Conservation (phyloP, 2,329 filamentous ascomycete genomes). For the Fusarium sp. region DNA sequence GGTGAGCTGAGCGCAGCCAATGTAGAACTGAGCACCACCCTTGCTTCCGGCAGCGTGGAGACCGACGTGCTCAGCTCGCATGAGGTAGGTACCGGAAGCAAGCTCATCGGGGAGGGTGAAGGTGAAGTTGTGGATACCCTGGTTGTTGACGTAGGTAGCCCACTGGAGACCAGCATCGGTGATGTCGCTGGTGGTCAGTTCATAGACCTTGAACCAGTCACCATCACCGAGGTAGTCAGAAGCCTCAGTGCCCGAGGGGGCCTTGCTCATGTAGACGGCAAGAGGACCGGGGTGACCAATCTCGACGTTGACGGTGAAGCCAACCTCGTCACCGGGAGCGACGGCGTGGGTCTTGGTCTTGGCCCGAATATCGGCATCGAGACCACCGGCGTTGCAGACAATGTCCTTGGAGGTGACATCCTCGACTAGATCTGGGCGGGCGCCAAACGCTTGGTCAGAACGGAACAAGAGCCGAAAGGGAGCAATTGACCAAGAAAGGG, state of each 20-base stretch:
- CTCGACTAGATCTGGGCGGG: constrained; percentile 40
- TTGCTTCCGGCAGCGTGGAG: constrained; percentile 47
- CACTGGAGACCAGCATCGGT: constrained; percentile 45
- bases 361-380: constrained; percentile 49
- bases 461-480: neutral
- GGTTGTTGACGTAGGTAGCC: constrained; percentile 45
- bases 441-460: neutral
- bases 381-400: constrained; percentile 52
- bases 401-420: constrained; percentile 52
- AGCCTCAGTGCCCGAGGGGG: constrained; percentile 41
- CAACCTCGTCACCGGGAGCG: constrained; percentile 53
- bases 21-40: constrained; percentile 52
- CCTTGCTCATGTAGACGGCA: constrained; percentile 51
- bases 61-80: constrained; percentile 51
- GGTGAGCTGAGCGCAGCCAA: constrained; percentile 49
- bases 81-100: constrained; percentile 47
- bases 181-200: constrained; percentile 45
- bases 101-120: constrained; percentile 45
- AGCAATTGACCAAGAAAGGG: neutral
- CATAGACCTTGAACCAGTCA: constrained; percentile 53
- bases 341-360: constrained; percentile 51
- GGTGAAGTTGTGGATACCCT: constrained; percentile 49
- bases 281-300: constrained; percentile 53
- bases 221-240: constrained; percentile 48
- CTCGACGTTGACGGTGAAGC: constrained; percentile 51